Evolutionary conservation across 2,329 filamentous ascomycete genomes (phyloP), one percentile per base, ranked within the genome.

Genomic region (Penicillium sp.): DNA sequence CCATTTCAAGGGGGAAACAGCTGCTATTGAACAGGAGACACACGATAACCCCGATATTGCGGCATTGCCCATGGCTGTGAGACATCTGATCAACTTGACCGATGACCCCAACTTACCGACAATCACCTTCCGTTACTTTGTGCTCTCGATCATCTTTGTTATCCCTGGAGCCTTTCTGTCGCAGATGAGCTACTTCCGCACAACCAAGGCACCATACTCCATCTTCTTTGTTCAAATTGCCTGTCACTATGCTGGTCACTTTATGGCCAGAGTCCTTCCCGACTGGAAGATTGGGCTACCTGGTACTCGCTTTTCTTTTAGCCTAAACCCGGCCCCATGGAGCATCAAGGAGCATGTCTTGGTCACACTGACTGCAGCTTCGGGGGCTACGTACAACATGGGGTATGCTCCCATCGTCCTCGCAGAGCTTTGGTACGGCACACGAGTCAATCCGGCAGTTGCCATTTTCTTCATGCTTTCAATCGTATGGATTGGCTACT

Each of bases 161-260:
- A 76, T 80, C 0, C 83, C 84, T 0, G 84, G 84, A 2, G 84
- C 84, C 2, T 83, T 86, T 62, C 67, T 86, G 2, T 83, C 81
- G 6, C 80, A 83, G 64, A 81, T 85, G 78, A 80, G 79, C 59
- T 76, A 79, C 49, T 86, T 80, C 64, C 78, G 84, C 45, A 86
- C 84, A 1, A 86, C 84, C 0, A 79, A 78, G 43, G 81, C 82
- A 0, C 80, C 81, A 0, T 87, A 86, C 66, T 84, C 83, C 0
- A 79, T 86, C 48, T 86, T 86, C 68, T 86, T 87, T 60, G 84
- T 86, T 33, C 82, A 84, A 63, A 83, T 85, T 50, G 82, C 82
- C 0, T 82, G 78, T 47, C 83, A 84, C 63, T 84, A 84, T 56
- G 75, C 64, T 12, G 83, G 82, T 1, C 73, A 78, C 33, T 82